Conservation (phyloP, 768 basidiomycete species). For the Boletellus ananas region DNA sequence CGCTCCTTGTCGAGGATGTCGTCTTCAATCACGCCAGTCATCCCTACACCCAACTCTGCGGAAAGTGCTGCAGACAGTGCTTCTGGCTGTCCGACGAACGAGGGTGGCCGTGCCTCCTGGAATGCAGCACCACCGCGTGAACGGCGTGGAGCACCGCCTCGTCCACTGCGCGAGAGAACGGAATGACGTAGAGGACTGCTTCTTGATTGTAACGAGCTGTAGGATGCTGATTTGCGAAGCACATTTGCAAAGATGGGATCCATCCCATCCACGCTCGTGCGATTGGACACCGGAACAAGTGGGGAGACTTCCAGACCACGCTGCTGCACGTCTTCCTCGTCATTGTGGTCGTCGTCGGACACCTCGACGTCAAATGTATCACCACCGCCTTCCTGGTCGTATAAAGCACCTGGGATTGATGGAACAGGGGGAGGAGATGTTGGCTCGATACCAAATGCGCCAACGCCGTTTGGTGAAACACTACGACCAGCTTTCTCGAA, state of each 20-base stretch:
- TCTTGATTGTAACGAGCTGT: slow-evolving; percentile 40
- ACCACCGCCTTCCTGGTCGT: slow-evolving; percentile 10
- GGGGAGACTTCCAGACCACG: slow-evolving; percentile 33
- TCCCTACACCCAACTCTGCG: slow-evolving; percentile 54
- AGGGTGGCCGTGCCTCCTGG: slow-evolving; percentile 66
- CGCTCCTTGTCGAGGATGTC: slow-evolving; percentile 40
- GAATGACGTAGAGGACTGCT: slow-evolving; percentile 62
- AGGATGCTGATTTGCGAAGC: slow-evolving; percentile 52
- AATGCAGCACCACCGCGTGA: slow-evolving; percentile 64
- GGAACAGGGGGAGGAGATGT: slow-evolving; percentile 31
- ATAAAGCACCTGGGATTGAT: slow-evolving; percentile 33
- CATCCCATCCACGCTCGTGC: slow-evolving; percentile 80
- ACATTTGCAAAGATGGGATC: slow-evolving; percentile 82
- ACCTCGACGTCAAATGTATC: slow-evolving; percentile 23
- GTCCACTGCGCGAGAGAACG: slow-evolving; percentile 46
- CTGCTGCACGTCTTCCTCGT: slow-evolving; percentile 27
- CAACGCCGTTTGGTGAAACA: slow-evolving; percentile 44
- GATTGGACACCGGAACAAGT: slow-evolving; percentile 46
- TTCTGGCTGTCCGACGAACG: slow-evolving; percentile 68
- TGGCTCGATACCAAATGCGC: slow-evolving; percentile 14
- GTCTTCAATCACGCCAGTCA: slow-evolving; percentile 40
- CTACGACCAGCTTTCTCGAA: slow-evolving; percentile 56
- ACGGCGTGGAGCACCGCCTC: slow-evolving; percentile 51
- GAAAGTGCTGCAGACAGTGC: slow-evolving; percentile 70
- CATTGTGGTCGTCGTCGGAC: slow-evolving; percentile 20